Percentiles rank a stretch among this genome's conserved stretches.
Conservation (phyloP, 2,329 filamentous ascomycete genomes). For the Cercospora beticola region DNA sequence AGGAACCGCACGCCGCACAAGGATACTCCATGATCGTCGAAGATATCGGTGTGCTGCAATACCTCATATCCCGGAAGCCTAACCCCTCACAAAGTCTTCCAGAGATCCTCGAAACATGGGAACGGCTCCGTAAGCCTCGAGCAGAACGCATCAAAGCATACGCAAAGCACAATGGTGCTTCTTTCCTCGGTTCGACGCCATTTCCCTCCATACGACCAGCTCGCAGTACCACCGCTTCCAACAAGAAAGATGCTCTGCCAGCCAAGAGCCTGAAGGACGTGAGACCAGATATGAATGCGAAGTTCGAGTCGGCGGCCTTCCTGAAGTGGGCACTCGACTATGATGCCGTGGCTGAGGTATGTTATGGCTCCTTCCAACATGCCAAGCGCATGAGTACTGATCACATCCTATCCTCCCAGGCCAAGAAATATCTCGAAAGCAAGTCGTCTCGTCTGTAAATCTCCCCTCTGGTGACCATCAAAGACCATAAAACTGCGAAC, state of each 20-base stretch:
- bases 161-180: slow-evolving; percentile 9
- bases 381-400: neutral
- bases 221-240: neutral
- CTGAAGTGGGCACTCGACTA: slow-evolving; percentile 17
- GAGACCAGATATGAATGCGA: slow-evolving; percentile 6
- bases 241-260: neutral
- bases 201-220: neutral
- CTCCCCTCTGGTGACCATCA: neutral
- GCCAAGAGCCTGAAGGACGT: neutral
- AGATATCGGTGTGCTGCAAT: slow-evolving; percentile 19
- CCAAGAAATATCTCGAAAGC: neutral
- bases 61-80: slow-evolving; percentile 4
- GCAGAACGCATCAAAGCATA: slow-evolving; percentile 17
- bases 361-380: neutral
- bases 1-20: slow-evolving; percentile 16
- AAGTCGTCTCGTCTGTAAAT: neutral
- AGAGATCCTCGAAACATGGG: slow-evolving; percentile 9
- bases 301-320: slow-evolving; percentile 8
- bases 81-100: neutral
- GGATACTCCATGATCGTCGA: slow-evolving; percentile 21
- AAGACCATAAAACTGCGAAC: neutral
- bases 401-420: neutral
- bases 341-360: slow-evolving; percentile 15
- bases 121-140: slow-evolving; percentile 13
- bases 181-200: neutral